These are phyloP conservation scores for Pseudocercospora macadamiae DNA, from an alignment of 2,329 filamentous ascomycete species.

Conservation along the genomic window DNA sequence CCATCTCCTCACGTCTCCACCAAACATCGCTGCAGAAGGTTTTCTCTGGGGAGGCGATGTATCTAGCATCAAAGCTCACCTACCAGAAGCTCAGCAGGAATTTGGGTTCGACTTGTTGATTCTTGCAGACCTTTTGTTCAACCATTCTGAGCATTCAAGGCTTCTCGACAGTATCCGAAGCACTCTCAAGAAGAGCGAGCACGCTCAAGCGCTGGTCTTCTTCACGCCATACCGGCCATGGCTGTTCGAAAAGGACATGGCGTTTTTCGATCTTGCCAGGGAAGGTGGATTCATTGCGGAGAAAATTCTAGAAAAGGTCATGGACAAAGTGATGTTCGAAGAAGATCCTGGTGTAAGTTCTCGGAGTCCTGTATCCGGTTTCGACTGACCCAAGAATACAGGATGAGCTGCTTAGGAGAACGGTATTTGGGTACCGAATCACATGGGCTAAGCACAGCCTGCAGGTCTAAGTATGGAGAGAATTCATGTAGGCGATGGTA, in stretches of 20 bases:
- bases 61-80: constrained; percentile 59
- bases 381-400: constrained; percentile 31
- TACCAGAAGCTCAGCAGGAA: constrained; percentile 47
- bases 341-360: constrained; percentile 73
- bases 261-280: constrained; percentile 79
- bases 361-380: neutral
- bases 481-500: neutral
- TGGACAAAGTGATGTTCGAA: constrained; percentile 88
- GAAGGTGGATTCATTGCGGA: constrained; percentile 73
- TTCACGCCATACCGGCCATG: constrained; percentile 94
- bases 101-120: constrained; percentile 76
- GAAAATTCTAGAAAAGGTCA: constrained; percentile 77
- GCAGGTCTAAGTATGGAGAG: no score
- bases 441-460: constrained; percentile 56
- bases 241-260: constrained; percentile 81
- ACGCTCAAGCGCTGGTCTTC: constrained; percentile 77
- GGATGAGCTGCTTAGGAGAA: constrained; percentile 78
- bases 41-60: constrained; percentile 81
- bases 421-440: constrained; percentile 77
- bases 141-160: constrained; percentile 82
- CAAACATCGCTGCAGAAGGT: constrained; percentile 55
- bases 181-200: constrained; percentile 61
- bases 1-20: constrained; percentile 41
- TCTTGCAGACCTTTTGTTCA: constrained; percentile 86
- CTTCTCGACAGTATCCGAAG: constrained; percentile 71